Base-by-base conservation (phyloP, 768 basidiomycete genomes). In the Galerina sulciceps region DNA sequence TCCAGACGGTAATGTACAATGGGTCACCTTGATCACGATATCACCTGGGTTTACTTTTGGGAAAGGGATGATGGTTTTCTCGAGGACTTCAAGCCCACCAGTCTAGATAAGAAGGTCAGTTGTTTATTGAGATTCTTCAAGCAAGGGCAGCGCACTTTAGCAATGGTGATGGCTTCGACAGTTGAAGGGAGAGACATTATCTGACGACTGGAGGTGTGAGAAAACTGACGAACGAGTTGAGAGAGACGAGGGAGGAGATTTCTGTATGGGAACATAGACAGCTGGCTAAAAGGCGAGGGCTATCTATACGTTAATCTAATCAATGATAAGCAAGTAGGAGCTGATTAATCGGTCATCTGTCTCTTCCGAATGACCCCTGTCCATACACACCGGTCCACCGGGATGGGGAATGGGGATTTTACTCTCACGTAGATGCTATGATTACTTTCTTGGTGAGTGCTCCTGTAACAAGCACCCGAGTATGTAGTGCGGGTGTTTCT, bases 51-150 rank as follows among this genome's bases (percentile, higher is more conserved):
- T 77, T 10, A 83, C 82, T 61, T 78, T 72, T 1, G 92, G 91
- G 63, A 93, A 89, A 1, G 89, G 85, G n/a, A 89, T 72, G 3
- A 73, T 76, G 6, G 79, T 82, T 69, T 87, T 86, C 67, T 91
- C 81, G 35, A 95, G 77, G 36, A 92, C 90, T 51, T 96, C 92
- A 26, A 88, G 71, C 6, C 86, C 91, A 5, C 94, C 96, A 6
- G 79, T 84, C 81, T 82, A 55, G 4, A 45, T 42, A 36, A 13
- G 38, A 35, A 10, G 13, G 23, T 10, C 23, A 13, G 31, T 31
- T 31, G 22, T 43, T 35, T 23, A 15, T 8, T 20, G 6, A 34
- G 20, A 34, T 37, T 47, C 35, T 35, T 52, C 1, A 52, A 51
- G 26, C 31, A 31, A 47, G 36, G 36, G 45, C 34, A 42, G 22